Conservation (phyloP, 768 basidiomycete genomes). For the Baorangia bicolor region DNA sequence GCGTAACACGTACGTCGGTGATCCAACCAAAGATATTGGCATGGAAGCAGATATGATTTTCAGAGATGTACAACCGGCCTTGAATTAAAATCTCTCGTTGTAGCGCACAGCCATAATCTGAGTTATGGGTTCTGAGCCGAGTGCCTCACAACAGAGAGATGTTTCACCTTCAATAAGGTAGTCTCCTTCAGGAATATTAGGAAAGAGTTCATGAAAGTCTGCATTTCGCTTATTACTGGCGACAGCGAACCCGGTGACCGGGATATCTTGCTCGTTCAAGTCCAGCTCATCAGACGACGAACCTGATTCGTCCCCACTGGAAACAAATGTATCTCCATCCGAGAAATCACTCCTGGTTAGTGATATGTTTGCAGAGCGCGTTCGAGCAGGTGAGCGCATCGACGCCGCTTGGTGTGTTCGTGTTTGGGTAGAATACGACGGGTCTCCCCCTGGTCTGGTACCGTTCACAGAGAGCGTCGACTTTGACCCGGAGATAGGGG, state of each 20-base stretch:
- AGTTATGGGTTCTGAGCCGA: background rate
- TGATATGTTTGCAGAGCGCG: constrained; percentile 21
- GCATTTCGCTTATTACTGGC: constrained; percentile 92
- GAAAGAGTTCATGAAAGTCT: constrained; percentile 95
- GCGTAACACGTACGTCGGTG: constrained; percentile 70
- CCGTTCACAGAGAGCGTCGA: constrained; percentile 18
- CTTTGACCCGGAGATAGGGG: constrained; percentile 17
- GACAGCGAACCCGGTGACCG: constrained; percentile 95
- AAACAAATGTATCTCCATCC: constrained; percentile 26
- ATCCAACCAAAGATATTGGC: constrained; percentile 99
- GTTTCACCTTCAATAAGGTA: constrained; percentile 93
- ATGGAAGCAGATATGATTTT: constrained; percentile 99
- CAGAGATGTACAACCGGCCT: constrained; percentile 94
- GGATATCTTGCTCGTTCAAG: constrained; percentile 61
- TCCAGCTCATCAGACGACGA: constrained; percentile 37
- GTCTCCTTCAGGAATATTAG: constrained; percentile 87
- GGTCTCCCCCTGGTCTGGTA: constrained; percentile 4
- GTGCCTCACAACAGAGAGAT: background rate
- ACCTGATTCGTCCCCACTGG: constrained; percentile 31
- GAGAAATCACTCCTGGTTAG: constrained; percentile 26
- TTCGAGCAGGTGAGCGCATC: constrained; percentile 7
- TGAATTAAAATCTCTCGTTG: constrained; percentile 97
- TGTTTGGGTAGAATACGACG: constrained; percentile 1
- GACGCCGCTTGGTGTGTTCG: constrained; percentile 1
- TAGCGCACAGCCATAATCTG: constrained; percentile 97